A percentile compares a stretch with the other conserved stretches of the same genome.
phyloP scores from a whole-genome alignment of 768 basidiomycete genomes.

The Inosperma sp. region DNA sequence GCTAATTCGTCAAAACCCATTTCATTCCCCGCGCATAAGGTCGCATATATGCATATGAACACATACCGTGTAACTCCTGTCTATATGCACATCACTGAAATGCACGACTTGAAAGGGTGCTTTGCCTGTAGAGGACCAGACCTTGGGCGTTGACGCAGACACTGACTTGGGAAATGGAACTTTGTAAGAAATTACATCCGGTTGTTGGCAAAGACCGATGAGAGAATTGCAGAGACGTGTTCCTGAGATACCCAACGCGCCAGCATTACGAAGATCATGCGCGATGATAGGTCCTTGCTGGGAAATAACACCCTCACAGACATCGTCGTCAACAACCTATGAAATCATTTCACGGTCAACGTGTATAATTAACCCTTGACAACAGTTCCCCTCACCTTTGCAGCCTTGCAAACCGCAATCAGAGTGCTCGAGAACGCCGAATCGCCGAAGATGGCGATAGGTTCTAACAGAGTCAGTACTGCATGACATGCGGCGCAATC shows the following conservation, averaged over 20 bases:
- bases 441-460: constrained; percentile 47
- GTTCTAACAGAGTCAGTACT: constrained; percentile 43
- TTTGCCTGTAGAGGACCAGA: constrained; percentile 34
- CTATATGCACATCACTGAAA: constrained; percentile 62
- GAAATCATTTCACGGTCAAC: neutral
- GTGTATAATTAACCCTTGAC: neutral
- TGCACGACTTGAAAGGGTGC: constrained; percentile 53
- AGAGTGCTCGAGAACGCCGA: constrained; percentile 40
- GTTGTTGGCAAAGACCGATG: constrained; percentile 50
- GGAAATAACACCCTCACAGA: constrained; percentile 49
- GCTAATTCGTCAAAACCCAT: too few species aligned
- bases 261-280: constrained; percentile 49
- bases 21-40: too few species aligned
- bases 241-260: constrained; percentile 42
- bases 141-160: constrained; percentile 34
- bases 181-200: constrained; percentile 39
- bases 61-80: constrained; percentile 48
- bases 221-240: constrained; percentile 52
- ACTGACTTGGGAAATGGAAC: constrained; percentile 44
- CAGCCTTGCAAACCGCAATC: constrained; percentile 40
- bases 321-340: constrained; percentile 52
- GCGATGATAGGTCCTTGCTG: constrained; percentile 56
- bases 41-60: neutral
- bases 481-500: constrained; percentile 51
- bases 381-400: constrained; percentile 28